A percentile compares a stretch with the other conserved stretches of the same genome.
Conservation (phyloP, 2,329 filamentous ascomycete species). For the Cylindrodendrum hubeiense region DNA sequence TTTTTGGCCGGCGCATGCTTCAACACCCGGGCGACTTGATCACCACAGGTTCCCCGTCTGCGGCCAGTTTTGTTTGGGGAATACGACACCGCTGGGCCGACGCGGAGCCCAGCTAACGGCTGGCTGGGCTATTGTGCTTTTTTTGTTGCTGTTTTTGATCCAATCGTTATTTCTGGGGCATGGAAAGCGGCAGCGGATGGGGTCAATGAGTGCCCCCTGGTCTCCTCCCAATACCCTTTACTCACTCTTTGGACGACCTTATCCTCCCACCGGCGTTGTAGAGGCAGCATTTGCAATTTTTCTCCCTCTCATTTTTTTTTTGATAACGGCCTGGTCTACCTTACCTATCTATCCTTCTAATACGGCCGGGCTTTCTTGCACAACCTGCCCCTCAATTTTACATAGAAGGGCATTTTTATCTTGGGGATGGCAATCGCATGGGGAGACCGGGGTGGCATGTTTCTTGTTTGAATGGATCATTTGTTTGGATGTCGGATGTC, state of each 20-base stretch:
- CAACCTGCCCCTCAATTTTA: not conserved
- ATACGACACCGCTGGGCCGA: slow-evolving; percentile 18
- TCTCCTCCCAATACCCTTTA: slow-evolving; percentile 23
- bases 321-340: slow-evolving; percentile 6
- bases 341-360: slow-evolving; percentile 6
- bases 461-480: slow-evolving; percentile 15
- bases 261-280: slow-evolving; percentile 21
- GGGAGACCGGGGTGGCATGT: slow-evolving; percentile 13
- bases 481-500: slow-evolving; percentile 16
- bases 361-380: slow-evolving; percentile 1
- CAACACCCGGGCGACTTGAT: not conserved
- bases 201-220: slow-evolving; percentile 12
- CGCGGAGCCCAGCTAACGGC: slow-evolving; percentile 1
- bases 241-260: slow-evolving; percentile 20
- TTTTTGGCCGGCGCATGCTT: slow-evolving; percentile 12
- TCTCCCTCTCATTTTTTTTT: not conserved
- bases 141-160: slow-evolving; percentile 6
- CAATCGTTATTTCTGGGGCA: slow-evolving; percentile 12
- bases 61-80: slow-evolving; percentile 18
- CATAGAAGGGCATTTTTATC: slow-evolving; percentile 7
- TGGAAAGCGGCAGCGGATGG: slow-evolving; percentile 13
- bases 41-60: slow-evolving; percentile 6
- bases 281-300: slow-evolving; percentile 23
- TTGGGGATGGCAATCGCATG: slow-evolving; percentile 15
- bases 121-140: slow-evolving; percentile 6